Evolutionary conservation across 1,284 basidiomycete genomes (phyloP).

Genomic region (Takashimella tepidaria): DNA sequence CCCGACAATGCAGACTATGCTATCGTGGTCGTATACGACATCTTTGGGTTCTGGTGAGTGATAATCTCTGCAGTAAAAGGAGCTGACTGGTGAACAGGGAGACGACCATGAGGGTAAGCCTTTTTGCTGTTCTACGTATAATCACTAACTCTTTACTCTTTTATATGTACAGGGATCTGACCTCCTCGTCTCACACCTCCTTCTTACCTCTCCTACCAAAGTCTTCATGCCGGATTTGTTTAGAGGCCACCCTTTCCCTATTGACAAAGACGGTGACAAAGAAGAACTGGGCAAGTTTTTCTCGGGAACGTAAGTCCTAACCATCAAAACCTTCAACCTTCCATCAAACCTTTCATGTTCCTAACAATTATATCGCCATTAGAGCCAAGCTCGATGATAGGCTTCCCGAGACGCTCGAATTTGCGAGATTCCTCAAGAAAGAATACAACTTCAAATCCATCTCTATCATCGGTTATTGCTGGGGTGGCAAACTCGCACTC

Average conservation of each 20-base stretch:
- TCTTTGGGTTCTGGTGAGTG: conserved; percentile 43
- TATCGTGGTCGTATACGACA: conserved; percentile 40
- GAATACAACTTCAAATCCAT: conserved; percentile 25
- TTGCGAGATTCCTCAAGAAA: conserved; percentile 29
- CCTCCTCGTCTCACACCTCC: conserved; percentile 30
- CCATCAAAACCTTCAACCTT: background rate
- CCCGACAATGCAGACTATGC: conserved; percentile 34
- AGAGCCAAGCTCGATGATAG: conserved; percentile 38
- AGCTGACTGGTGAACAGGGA: too few species aligned
- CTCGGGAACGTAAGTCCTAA: conserved; percentile 30
- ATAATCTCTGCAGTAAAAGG: too few species aligned
- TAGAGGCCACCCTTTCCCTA: conserved; percentile 36
- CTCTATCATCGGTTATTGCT: conserved; percentile 40
- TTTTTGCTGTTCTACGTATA: background rate
- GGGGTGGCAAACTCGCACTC: conserved; percentile 42
- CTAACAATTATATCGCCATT: conserved; percentile 1
- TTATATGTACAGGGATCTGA: conserved; percentile 30
- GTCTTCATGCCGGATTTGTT: conserved; percentile 40
- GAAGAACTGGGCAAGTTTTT: conserved; percentile 38
- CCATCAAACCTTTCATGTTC: too few species aligned
- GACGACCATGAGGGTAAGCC: conserved; percentile 30
- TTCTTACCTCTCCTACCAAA: conserved; percentile 24
- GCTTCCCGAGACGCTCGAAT: conserved; percentile 35
- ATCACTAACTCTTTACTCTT: background rate
- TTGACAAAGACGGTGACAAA: conserved; percentile 39